phyloP scores from a whole-genome alignment of 129 eudicot species.

The Dittrichia graveolens region DNA sequence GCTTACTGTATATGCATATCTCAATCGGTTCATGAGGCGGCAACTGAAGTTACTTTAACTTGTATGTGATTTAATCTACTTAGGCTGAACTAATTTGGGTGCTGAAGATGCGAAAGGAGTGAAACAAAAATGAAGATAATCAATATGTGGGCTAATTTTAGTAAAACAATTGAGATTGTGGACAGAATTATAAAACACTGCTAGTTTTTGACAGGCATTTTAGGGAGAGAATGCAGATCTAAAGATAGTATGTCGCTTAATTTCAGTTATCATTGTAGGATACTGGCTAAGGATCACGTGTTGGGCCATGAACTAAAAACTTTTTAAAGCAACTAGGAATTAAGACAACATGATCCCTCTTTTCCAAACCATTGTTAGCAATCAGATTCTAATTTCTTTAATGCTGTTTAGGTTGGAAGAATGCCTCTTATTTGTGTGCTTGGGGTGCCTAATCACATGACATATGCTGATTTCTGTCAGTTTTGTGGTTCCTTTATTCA shows the following conservation, averaged over 20 bases:
- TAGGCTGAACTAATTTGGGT: neutral
- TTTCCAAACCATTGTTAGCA: neutral
- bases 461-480: constrained; percentile 91
- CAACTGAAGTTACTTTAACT: neutral
- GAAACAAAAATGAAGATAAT: neutral
- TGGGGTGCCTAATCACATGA: constrained; percentile 98
- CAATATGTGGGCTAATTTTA: neutral
- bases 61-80: constrained; percentile 16
- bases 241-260: neutral
- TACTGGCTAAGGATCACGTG: constrained; percentile 5
- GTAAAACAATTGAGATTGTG: neutral
- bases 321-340: neutral
- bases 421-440: constrained; percentile 86
- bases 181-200: neutral
- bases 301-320: neutral
- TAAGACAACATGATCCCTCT: neutral
- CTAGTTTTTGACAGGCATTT: neutral
- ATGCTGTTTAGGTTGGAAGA: constrained; percentile 66
- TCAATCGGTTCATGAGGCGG: neutral
- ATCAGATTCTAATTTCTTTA: neutral
- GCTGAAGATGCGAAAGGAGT: neutral
- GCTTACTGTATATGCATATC: neutral
- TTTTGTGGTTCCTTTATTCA: constrained; percentile 91
- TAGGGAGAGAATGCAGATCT: constrained; percentile 10
- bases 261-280: neutral